Evolutionary conservation across 768 basidiomycete species (phyloP), one percentile per base, ranked within the genome.

Genomic region (Rhizopogon vesiculosus): DNA sequence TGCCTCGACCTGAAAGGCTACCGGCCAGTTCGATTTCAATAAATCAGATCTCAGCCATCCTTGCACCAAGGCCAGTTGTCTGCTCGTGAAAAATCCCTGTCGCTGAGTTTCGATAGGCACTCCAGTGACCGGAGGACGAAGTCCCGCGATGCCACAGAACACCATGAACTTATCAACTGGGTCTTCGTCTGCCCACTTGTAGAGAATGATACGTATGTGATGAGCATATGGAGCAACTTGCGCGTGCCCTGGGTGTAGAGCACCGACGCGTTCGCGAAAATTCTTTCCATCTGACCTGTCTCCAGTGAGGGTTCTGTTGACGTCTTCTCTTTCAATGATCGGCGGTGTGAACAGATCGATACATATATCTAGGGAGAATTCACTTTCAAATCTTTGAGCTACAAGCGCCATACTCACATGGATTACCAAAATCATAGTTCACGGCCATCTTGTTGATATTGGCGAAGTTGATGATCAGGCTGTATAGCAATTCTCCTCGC

Each of bases 1-100:
- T 0, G 83, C 79, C 65, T 89, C 89, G 29, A 91, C 71, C 67
- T 93, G 91, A 64, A 91, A 93, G 0, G 85, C 86, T 33, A 90
- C 76, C 4, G 73, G 68, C 87, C 87, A 92, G 22, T 64, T 59
- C 5, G 59, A 53, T 33, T 78, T 74, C 45, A 85, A 76, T 3
- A 25, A 25, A 25, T 25, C 25, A 25, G 66, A 68, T 31, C 66
- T 66, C 42, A 87, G 59, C 69, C 75, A 76, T 15, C 62, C 64
- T 15, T 74, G 70, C 8, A 89, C 64, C 8, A 68, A 69, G 56
- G 76, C 69, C 3, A 91, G 74, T 5, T 71, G 68, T 57, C 69
- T 80, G 9, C 63, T 59, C 0, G 73, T 61, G 63, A 87, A 92
- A 59, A 89, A 85, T 0, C 68, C 72, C 40, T 69, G 74, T 3